These are phyloP conservation scores for Boletus vermiculosoides DNA, from an alignment of 768 basidiomycete genomes.

Conservation along the genomic window DNA sequence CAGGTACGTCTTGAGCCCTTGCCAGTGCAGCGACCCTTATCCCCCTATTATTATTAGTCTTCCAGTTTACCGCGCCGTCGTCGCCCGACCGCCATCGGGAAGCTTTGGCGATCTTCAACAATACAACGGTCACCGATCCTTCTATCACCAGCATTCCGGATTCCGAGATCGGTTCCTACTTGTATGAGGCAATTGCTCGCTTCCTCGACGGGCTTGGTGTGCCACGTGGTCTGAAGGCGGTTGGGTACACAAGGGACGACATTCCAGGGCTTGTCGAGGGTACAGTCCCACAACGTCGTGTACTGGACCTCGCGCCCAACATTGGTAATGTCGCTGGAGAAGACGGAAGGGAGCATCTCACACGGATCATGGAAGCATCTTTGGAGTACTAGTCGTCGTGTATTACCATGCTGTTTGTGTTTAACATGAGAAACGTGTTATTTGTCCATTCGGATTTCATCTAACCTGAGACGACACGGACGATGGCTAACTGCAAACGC, in stretches of 20 bases:
- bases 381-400: slow-evolving; percentile 58
- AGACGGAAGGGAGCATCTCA: slow-evolving; percentile 81
- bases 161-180: slow-evolving; percentile 69
- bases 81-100: slow-evolving; percentile 89
- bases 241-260: slow-evolving; percentile 71
- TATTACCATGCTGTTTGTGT: slow-evolving; percentile 11
- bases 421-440: not conserved
- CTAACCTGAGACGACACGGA: slow-evolving; percentile 1
- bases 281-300: slow-evolving; percentile 87
- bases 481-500: slow-evolving; percentile 24
- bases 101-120: slow-evolving; percentile 79
- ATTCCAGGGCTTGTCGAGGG: slow-evolving; percentile 81
- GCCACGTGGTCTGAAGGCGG: slow-evolving; percentile 79
- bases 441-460: not conserved
- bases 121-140: slow-evolving; percentile 62
- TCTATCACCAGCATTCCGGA: slow-evolving; percentile 74
- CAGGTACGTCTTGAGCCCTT: slow-evolving; percentile 45
- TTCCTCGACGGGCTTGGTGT: slow-evolving; percentile 86
- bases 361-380: slow-evolving; percentile 75
- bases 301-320: slow-evolving; percentile 89
- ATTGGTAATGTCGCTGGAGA: slow-evolving; percentile 80
- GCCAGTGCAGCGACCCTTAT: not conserved
- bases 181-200: slow-evolving; percentile 83
- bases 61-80: slow-evolving; percentile 94
- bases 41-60: slow-evolving; percentile 48